Base-by-base conservation (phyloP, 1,139 yeast species). In the Suzukiozyma palmioleophila region DNA sequence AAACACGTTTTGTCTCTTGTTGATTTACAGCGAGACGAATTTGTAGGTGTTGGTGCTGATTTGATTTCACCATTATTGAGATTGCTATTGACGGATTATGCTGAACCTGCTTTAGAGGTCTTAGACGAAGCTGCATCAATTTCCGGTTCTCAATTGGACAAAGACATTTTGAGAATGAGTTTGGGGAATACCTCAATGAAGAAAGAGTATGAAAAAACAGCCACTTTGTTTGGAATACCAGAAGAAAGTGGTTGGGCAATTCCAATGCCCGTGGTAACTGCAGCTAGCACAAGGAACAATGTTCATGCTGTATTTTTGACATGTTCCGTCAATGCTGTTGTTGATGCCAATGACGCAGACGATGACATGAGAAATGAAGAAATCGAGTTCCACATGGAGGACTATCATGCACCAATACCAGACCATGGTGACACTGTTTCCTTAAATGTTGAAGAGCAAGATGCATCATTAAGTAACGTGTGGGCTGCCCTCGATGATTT, bases 171-270 rank as follows among this genome's bases (percentile, higher is more conserved):
- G 51, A 74, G 97, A 56, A 86, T 92, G 83, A 84, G 95, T 52
- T 74, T 92, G 53, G 97, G 97, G 10, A 88, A 86, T 50, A 69
- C 83, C 13, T 77, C 87, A 2, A 70, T 84, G 52, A 78, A 84
- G 51, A 86, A 84, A 47, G 95, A 87, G 50, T 85, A 84, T 53
- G 96, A 86, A 49, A 81, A 79, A 49, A 83, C 95, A 1, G 92
- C 95, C 0, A 88, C 97, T 0, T 66, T 92, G 40, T 94, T 89
- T 67, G 98, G 98, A 12, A 82, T 90, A 16, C 98, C 98, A 0
- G 96, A 89, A 44, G 96, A 87, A n/a, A 81, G 83, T 55, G 99
- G 99, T 1, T 94, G 99, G 99, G 83, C 97, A 0, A 81, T 94
- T 36, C 95, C 97, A 2, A 84, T 86, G 92, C 96, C 97, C 0